Evolutionary conservation across 768 basidiomycete species (phyloP).

Genomic region (Kwoniella sp.): DNA sequence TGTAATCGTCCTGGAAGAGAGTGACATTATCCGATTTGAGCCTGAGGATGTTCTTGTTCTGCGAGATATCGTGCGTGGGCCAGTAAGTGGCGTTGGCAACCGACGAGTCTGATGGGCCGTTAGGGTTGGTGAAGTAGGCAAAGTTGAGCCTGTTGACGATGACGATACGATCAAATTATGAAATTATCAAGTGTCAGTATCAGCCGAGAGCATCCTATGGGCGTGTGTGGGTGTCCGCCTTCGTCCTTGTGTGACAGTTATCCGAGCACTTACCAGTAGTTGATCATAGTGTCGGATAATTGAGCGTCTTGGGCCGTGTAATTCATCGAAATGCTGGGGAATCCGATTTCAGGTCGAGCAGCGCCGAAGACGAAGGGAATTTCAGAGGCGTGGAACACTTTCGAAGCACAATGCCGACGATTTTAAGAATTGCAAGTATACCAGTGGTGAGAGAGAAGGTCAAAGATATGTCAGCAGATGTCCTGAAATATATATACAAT

Average conservation of each 20-base stretch:
- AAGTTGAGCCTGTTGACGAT: slow-evolving; percentile 46
- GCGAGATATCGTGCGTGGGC: slow-evolving; percentile 10
- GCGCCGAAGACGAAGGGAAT: slow-evolving; percentile 19
- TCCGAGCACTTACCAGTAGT: slow-evolving; percentile 54
- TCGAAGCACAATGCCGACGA: no score
- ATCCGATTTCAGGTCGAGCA: not conserved
- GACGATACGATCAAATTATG: no score
- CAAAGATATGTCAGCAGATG: not conserved
- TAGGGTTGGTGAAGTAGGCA: slow-evolving; percentile 46
- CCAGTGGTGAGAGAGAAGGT: not conserved
- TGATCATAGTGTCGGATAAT: slow-evolving; percentile 35
- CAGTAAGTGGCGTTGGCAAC: slow-evolving; percentile 6
- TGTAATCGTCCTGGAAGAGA: slow-evolving; percentile 44
- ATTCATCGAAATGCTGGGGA: slow-evolving; percentile 16
- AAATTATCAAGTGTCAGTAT: no score
- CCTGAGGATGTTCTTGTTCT: slow-evolving; percentile 33
- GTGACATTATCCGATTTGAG: slow-evolving; percentile 38
- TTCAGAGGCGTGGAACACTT: slow-evolving; percentile 19
- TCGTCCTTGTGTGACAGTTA: no score
- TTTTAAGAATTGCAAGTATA: not conserved
- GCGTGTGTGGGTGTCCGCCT: no score
- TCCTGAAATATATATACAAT: no score
- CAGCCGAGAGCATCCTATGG: no score
- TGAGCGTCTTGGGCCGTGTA: slow-evolving; percentile 30
- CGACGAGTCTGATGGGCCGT: slow-evolving; percentile 1